Conservation (phyloP, 2,329 filamentous ascomycete genomes). For the Alternaria rosae region DNA sequence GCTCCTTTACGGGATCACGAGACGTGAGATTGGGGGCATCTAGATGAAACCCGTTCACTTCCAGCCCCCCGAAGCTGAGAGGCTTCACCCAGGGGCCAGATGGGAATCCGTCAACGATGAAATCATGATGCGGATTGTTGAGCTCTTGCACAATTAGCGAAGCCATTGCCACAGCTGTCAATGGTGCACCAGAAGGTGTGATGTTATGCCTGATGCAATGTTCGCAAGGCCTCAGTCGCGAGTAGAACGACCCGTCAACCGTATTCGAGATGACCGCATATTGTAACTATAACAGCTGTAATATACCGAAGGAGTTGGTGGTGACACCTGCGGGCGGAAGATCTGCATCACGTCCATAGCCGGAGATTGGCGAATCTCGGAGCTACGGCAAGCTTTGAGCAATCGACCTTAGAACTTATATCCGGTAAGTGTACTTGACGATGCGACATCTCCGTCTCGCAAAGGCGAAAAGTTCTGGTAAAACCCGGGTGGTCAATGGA, state of each 20-base stretch:
- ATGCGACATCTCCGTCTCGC: neutral
- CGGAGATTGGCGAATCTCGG: neutral
- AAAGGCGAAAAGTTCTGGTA: neutral
- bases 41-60: conserved; percentile 34
- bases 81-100: neutral
- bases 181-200: neutral
- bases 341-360: neutral
- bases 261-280: conserved; percentile 16
- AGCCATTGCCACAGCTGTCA: neutral
- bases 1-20: conserved; percentile 8
- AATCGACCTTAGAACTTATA: neutral
- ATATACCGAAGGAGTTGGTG: conserved; percentile 3
- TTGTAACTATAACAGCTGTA: neutral
- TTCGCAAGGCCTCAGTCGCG: neutral
- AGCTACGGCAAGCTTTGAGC: neutral
- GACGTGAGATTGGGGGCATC: conserved; percentile 26
- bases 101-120: neutral
- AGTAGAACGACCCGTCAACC: neutral
- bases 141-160: neutral
- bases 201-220: neutral
- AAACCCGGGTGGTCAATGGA: neutral
- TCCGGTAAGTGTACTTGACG: neutral
- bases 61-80: neutral
- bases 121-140: neutral
- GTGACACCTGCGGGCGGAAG: neutral